These are phyloP conservation scores for Taphrina confusa DNA, from an alignment of 1,139 yeast species.

Conservation along the genomic window DNA sequence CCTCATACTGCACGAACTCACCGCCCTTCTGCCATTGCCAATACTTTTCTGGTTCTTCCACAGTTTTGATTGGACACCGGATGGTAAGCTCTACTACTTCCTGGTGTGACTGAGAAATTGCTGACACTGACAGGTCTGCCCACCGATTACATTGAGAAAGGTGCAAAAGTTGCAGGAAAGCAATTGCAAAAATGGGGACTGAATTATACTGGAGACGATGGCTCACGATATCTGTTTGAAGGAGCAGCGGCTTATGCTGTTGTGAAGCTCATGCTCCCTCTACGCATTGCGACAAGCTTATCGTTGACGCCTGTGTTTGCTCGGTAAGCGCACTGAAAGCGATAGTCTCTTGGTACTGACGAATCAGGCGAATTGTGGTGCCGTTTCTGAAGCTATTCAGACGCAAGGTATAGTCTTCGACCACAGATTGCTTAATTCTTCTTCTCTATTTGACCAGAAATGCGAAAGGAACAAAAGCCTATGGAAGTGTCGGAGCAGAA, in stretches of 20 bases:
- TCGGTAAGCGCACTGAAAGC: not conserved
- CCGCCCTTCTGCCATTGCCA: conserved; percentile 32
- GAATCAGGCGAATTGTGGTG: conserved; percentile 19
- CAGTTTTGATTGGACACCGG: conserved; percentile 35
- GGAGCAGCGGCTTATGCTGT: conserved; percentile 35
- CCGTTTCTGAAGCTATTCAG: conserved; percentile 18
- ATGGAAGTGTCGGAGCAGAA: too few relatives aligned
- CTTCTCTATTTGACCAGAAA: too few relatives aligned
- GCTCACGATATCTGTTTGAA: conserved; percentile 29
- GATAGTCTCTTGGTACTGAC: not conserved
- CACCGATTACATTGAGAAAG: conserved; percentile 26
- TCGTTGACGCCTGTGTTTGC: conserved; percentile 29
- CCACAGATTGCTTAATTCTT: too few relatives aligned
- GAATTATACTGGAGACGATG: conserved; percentile 26
- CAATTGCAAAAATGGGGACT: conserved; percentile 26
- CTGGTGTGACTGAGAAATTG: too few relatives aligned
- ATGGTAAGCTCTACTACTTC: not conserved
- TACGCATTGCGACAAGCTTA: conserved; percentile 19
- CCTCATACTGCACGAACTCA: conserved; percentile 31
- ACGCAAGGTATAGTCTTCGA: not conserved
- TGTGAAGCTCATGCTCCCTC: conserved; percentile 27
- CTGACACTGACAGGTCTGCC: conserved; percentile 12
- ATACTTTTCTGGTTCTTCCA: conserved; percentile 33
- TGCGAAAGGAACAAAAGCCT: too few relatives aligned
- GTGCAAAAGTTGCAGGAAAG: conserved; percentile 27